Evolutionary conservation across 2,329 filamentous ascomycete genomes (phyloP), one percentile per base, ranked within the genome.

Genomic region (Berkeleyomyces rouxiae): DNA sequence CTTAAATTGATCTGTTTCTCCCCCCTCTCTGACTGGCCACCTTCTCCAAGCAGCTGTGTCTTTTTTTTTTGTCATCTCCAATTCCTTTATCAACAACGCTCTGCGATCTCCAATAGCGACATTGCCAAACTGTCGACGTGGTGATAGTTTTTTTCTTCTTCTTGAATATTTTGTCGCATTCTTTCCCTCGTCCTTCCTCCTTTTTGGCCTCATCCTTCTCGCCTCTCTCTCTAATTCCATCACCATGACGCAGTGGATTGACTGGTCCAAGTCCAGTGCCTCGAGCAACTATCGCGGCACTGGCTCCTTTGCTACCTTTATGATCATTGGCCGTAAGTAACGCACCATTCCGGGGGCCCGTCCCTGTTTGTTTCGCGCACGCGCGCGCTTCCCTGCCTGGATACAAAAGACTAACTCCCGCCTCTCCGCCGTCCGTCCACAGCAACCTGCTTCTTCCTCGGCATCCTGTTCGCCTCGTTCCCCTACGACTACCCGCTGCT

Each of bases 371-470:
- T 39, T 65, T 51, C 16, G 16, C 58, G 37, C 23, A 2, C 23
- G 23, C 23, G 23, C 23, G 23, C 23, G 1, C 33, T 58, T 58
- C 7, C 1, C 13, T 16, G 31, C 5, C 13, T 3, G 36, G 6
- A 11, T 4, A 4, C 16, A n/a, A 46, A 4, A 51, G 33, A 51
- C 46, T 47, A 44, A 64, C 63, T 33, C 44, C 65, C 37, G 37
- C 46, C 2, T 23, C 23, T 23, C 61, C 67, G 31, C 16, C 37
- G 37, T 49, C 61, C 67, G 31, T 37, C 4, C 36, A 39, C 69
- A 91, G 87, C 87, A 67, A 90, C 88, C 67, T 96, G 89, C 74
- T 99, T 99, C 82, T 96, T 97, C 82, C 87, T 99, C 67, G 93
- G 93, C 69, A 90, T 97, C 74, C 86, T 99, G 74, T 99, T 97